Percentiles rank a stretch among this genome's conserved stretches.
These are phyloP conservation scores for Bolboschoenus planiculmis DNA, from an alignment of 176 grass and related monocot species.

Conservation along the genomic window DNA sequence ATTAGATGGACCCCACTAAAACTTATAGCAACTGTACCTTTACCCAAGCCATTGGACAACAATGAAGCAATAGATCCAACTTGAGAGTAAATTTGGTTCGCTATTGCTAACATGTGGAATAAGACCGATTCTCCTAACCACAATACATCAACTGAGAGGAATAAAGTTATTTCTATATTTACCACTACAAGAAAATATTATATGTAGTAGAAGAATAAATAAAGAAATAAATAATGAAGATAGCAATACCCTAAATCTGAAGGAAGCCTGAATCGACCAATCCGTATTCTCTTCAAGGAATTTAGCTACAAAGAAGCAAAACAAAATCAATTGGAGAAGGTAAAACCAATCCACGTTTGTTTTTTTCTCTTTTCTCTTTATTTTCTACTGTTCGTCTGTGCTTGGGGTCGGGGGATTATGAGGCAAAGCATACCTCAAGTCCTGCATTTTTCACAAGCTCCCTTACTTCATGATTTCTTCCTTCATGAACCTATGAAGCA, in stretches of 20 bases:
- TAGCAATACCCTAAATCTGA: conserved; percentile 70
- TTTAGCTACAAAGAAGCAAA: conserved; percentile 47
- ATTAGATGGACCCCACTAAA: not conserved
- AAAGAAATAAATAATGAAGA: conserved; percentile 2
- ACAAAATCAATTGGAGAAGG: conserved; percentile 2
- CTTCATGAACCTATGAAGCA: conserved; percentile 89
- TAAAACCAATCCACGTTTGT: conserved; percentile 6
- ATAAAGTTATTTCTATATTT: not conserved
- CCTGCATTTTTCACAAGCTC: conserved; percentile 88
- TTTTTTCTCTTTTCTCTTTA: conserved; percentile 6
- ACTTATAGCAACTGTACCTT: not conserved
- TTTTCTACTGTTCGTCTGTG: not conserved
- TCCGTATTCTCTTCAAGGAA: conserved; percentile 67
- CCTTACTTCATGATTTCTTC: conserved; percentile 90
- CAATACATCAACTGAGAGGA: not conserved
- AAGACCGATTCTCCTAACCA: not conserved
- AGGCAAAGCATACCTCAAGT: conserved; percentile 48
- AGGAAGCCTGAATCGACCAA: conserved; percentile 78
- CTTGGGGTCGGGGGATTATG: not conserved
- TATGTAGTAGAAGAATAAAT: not conserved
- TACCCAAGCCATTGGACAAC: not conserved
- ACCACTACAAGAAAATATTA: not conserved
- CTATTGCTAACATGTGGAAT: not conserved
- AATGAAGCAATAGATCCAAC: not conserved
- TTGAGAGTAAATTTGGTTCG: not conserved